A percentile compares a stretch with the other conserved stretches of the same genome.
Evolutionary conservation across 331 rosid species (phyloP).

Genomic region (Cucumis variabilis): DNA sequence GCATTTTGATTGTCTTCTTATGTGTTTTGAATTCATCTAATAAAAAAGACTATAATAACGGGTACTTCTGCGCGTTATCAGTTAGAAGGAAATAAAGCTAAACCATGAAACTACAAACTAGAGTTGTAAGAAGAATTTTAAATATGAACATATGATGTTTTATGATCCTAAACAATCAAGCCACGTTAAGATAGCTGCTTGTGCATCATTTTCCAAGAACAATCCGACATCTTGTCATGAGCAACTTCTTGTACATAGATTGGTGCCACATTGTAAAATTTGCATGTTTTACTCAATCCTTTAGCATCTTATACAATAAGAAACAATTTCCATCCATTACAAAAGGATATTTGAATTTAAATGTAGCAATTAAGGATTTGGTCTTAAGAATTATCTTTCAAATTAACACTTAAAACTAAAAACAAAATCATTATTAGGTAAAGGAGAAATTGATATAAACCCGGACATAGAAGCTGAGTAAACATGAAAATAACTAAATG

Average conservation of each 20-base stretch:
- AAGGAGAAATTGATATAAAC: neutral
- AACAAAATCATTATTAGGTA: neutral
- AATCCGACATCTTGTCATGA: slow-evolving; percentile 92
- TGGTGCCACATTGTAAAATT: slow-evolving; percentile 69
- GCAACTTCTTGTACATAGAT: slow-evolving; percentile 65
- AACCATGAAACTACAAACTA: no score
- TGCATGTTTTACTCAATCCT: slow-evolving; percentile 78
- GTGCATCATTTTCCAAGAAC: slow-evolving; percentile 77
- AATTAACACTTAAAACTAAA: neutral
- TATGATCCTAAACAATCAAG: slow-evolving; percentile 40
- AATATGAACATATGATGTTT: neutral
- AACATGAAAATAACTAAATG: neutral
- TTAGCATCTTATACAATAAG: slow-evolving; percentile 56
- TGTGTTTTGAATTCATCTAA: no score
- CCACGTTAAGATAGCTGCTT: slow-evolving; percentile 71
- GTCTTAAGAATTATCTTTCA: neutral
- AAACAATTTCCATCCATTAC: neutral
- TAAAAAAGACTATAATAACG: no score
- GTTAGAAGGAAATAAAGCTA: neutral
- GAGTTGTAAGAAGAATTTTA: no score
- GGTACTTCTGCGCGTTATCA: no score
- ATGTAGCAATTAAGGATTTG: neutral
- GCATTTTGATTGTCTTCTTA: no score
- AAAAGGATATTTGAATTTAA: neutral
- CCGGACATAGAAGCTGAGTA: neutral